phyloP scores from a whole-genome alignment of 805 yeast genomes.

The Teunomyces cretensis region DNA sequence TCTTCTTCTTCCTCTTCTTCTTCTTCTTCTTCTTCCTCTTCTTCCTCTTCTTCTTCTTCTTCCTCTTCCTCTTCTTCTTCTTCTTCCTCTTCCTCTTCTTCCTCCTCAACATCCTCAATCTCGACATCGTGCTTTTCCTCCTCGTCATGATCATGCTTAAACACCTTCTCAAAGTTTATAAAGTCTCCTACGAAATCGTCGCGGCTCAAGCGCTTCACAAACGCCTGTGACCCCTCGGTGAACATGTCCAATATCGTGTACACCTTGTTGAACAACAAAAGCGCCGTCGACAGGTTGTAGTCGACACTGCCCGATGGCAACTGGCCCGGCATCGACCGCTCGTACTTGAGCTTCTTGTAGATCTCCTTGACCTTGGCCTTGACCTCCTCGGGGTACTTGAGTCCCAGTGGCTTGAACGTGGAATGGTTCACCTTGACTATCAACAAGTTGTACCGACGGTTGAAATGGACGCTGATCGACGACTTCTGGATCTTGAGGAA shows the following conservation, averaged over 20 bases:
- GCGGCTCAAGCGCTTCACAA: conserved; percentile 17
- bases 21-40: conserved; percentile 11
- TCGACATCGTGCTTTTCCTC: conserved; percentile 13
- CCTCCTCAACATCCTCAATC: conserved; percentile 13
- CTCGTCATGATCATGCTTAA: conserved; percentile 13
- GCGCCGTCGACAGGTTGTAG: conserved; percentile 20
- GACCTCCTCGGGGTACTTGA: conserved; percentile 11
- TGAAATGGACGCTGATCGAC: conserved; percentile 20
- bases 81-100: conserved; percentile 13
- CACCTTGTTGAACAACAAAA: conserved; percentile 25
- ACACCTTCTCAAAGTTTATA: conserved; percentile 22
- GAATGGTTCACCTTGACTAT: conserved; percentile 24
- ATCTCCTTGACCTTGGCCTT: conserved; percentile 17
- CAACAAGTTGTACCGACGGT: conserved; percentile 20
- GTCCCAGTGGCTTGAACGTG: conserved; percentile 12
- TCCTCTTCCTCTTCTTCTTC: conserved; percentile 15
- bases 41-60: neutral
- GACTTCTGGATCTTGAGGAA: conserved; percentile 12
- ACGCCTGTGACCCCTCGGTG: conserved; percentile 18
- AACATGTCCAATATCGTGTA: conserved; percentile 13
- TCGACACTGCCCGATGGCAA: conserved; percentile 7
- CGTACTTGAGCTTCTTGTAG: conserved; percentile 14
- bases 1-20: conserved; percentile 11
- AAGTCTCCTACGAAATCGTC: conserved; percentile 31
- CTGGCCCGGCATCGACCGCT: conserved; percentile 11